Conservation (phyloP, 2,329 filamentous ascomycete genomes). For the Metarhizium guizhouense region DNA sequence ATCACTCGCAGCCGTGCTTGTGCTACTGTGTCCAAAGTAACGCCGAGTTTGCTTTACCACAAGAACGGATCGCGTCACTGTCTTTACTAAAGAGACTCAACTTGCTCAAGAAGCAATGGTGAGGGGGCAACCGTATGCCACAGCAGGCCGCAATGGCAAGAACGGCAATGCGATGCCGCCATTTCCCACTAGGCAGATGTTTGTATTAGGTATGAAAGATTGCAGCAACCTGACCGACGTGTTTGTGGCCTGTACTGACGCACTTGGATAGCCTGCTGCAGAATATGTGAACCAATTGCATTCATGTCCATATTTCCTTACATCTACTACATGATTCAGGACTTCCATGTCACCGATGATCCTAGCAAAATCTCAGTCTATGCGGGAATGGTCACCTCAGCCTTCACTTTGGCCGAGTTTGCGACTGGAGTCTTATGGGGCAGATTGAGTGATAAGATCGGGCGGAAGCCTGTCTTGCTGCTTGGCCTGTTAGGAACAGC, state of each 20-base stretch:
- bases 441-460: conserved; percentile 80
- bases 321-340: conserved; percentile 94
- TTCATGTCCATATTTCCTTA: conserved; percentile 99
- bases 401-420: conserved; percentile 94
- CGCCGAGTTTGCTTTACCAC: not conserved
- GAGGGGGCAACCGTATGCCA: conserved; percentile 18
- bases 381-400: conserved; percentile 90
- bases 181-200: conserved; percentile 37
- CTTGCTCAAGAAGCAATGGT: conserved; percentile 8
- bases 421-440: conserved; percentile 90
- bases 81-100: not conserved
- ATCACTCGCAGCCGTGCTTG: not conserved
- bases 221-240: not conserved
- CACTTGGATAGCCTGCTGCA: conserved; percentile 61
- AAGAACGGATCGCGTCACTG: not conserved
- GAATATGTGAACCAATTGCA: conserved; percentile 96
- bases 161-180: conserved; percentile 18
- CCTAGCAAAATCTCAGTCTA: conserved; percentile 79
- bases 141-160: conserved; percentile 14
- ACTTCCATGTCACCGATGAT: conserved; percentile 76
- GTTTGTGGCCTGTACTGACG: not conserved
- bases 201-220: conserved; percentile 38
- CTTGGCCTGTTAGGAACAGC: conserved; percentile 86
- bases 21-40: not conserved
- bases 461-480: conserved; percentile 84